phyloP scores from a whole-genome alignment of 805 yeast genomes.

The Sungouiella thailandica region DNA sequence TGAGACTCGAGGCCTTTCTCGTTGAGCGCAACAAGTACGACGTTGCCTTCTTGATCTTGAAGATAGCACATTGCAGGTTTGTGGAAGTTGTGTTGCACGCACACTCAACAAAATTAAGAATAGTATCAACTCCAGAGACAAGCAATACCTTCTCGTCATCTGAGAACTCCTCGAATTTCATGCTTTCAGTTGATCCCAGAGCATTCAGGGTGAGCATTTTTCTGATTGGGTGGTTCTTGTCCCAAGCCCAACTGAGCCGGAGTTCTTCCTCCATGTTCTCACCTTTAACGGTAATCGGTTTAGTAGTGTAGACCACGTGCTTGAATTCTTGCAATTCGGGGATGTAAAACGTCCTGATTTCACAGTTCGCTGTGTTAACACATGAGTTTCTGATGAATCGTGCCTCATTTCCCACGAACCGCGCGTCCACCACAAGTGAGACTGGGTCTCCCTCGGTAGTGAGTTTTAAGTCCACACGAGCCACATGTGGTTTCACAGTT shows the following conservation, averaged over 20 bases:
- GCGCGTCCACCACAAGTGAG: conserved; percentile 71
- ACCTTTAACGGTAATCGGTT: conserved; percentile 39
- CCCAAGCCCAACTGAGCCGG: conserved; percentile 88
- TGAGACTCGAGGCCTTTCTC: conserved; percentile 42
- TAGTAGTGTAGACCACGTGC: conserved; percentile 53
- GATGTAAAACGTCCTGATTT: conserved; percentile 45
- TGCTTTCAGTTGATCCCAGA: conserved; percentile 21
- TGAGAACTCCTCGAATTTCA: conserved; percentile 48
- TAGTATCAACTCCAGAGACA: conserved; percentile 57
- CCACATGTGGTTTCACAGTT: conserved; percentile 46
- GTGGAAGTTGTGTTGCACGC: conserved; percentile 43
- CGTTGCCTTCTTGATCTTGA: conserved; percentile 58
- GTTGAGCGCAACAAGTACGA: conserved; percentile 57
- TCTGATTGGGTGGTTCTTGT: conserved; percentile 65
- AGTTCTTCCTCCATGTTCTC: conserved; percentile 51
- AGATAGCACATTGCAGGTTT: conserved; percentile 47
- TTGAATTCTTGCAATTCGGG: conserved; percentile 38
- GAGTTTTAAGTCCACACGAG: conserved; percentile 16
- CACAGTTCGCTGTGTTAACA: conserved; percentile 59
- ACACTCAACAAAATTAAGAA: conserved; percentile 62
- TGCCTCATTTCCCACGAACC: conserved; percentile 70
- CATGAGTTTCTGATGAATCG: conserved; percentile 76
- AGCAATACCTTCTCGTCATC: conserved; percentile 51
- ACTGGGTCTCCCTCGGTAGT: conserved; percentile 26
- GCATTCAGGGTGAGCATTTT: conserved; percentile 36